Evolutionary conservation across 257 asterid species (phyloP), one percentile per base, ranked within the genome.

Genomic region (Jacaranda mimosifolia): DNA sequence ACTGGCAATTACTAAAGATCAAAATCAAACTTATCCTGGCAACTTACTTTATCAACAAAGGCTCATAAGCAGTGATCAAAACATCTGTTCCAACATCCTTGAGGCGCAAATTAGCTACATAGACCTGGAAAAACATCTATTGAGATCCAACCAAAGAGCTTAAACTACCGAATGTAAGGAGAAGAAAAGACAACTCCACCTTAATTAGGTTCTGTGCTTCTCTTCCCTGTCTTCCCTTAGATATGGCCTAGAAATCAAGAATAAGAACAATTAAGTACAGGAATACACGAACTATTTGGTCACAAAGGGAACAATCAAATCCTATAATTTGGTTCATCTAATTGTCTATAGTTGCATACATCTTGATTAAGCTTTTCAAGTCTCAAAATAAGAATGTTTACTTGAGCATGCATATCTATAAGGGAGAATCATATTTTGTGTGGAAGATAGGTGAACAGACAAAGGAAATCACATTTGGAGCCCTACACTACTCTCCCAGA

Each of bases 221-320:
- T 84, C 98, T 91, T 57, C 98, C 99, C 74, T 95, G 99, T 68
- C 94, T 90, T 77, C 97, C 98, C 88, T 95, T 95, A 32, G 98
- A 88, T 78, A 93, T 78, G 53, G 86, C 94, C 99, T 95, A 73
- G 32, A 83, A 81, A 75, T 56, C 43, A 74, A 64, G 58, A 71
- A 62, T 65, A 32, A 42, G 19, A 71, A 52, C 10, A 77, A 32
- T 80, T 19, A 62, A 19, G 75, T 55, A 39, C n/a, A 60, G 42
- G 9, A 62, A 63, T 52, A 32, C 64, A 53, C 38, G 38, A 26
- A 52, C 60, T 35, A 39, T 39, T 46, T 76, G 58, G 70, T 68
- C 38, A 77, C 56, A 4, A 17, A 57, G 40, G 56, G 35, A 68
- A 15, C 35, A 14, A 63, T 38, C 52, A 39, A 39, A 39, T 63